These are phyloP conservation scores for Dothideomycetes sp. DNA, from an alignment of 2,329 filamentous ascomycete species.

Conservation along the genomic window DNA sequence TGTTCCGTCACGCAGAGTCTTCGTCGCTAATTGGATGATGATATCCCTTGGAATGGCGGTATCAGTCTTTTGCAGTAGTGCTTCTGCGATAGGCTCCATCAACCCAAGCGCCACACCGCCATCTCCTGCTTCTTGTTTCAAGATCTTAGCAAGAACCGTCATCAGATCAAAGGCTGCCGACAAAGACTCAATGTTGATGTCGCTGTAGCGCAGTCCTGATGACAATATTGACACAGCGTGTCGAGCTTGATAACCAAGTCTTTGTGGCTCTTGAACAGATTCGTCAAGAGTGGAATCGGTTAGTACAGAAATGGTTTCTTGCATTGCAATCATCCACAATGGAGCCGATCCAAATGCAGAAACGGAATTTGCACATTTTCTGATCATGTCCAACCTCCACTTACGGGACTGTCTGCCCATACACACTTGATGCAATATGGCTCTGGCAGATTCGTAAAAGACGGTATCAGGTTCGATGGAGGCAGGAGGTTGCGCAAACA, in stretches of 20 bases:
- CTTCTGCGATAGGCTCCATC: conserved; percentile 13
- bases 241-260: conserved; percentile 7
- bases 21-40: conserved; percentile 15
- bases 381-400: conserved; percentile 14
- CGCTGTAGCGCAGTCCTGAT: conserved; percentile 2
- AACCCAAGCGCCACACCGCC: conserved; percentile 12
- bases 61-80: not conserved
- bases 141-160: not conserved
- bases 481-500: conserved; percentile 35
- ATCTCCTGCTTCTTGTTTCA: conserved; percentile 12
- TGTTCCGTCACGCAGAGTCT: conserved; percentile 19
- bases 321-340: conserved; percentile 6
- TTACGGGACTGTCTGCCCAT: conserved; percentile 12
- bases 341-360: not conserved
- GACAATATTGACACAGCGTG: conserved; percentile 10
- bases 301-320: conserved; percentile 1
- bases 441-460: conserved; percentile 1
- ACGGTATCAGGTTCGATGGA: conserved; percentile 1
- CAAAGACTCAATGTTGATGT: not conserved
- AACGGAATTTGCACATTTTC: conserved; percentile 12
- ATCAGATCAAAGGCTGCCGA: conserved; percentile 2
- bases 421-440: conserved; percentile 10
- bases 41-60: not conserved
- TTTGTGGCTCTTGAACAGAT: conserved; percentile 7
- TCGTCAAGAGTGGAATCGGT: conserved; percentile 3